Evolutionary conservation across 345 rosid genomes (phyloP).

Genomic region (rapeseed (Brassica napus)): Da-Ae NC_063443.1:13502501-13503000

Average conservation of each 20-base stretch:
- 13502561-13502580: not conserved
- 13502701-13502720: not conserved
- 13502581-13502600: not conserved
- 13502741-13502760: no score
- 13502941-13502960: no score
- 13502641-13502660: not conserved
- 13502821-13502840: no score
- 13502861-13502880: not conserved
- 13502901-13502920: not conserved
- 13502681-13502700: not conserved
- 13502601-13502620: not conserved
- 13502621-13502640: not conserved
- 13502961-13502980: no score
- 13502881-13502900: not conserved
- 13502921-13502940: no score
- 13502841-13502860: no score
- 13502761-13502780: no score
- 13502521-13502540: not conserved
- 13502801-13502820: no score
- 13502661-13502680: not conserved
- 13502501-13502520: not conserved
- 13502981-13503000: no score
- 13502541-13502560: not conserved
- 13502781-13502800: no score
- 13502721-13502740: no score